Percentiles rank a stretch among this genome's conserved stretches.
phyloP scores from a whole-genome alignment of 805 yeast species.

The Sungouiozyma intestinalis region DNA sequence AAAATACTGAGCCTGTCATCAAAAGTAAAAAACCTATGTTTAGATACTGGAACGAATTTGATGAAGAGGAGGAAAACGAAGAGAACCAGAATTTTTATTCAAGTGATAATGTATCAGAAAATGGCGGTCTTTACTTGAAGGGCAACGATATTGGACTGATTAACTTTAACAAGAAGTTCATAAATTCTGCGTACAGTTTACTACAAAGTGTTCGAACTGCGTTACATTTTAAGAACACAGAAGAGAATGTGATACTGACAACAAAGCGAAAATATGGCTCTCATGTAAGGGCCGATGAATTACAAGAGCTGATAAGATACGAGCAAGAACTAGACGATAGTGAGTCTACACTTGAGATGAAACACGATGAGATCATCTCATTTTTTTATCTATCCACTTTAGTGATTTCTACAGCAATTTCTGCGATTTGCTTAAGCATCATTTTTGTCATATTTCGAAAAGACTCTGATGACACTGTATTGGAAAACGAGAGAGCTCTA shows the following conservation, averaged over 20 bases:
- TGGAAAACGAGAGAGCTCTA: conserved; percentile 15
- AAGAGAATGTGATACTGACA: neutral
- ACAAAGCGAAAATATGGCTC: neutral
- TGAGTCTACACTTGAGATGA: conserved; percentile 20
- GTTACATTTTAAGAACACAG: neutral
- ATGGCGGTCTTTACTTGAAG: neutral
- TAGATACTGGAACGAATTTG: conserved; percentile 29
- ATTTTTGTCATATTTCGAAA: conserved; percentile 18
- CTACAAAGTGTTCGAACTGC: conserved; percentile 11
- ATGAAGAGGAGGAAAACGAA: conserved; percentile 19
- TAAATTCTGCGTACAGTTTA: conserved; percentile 14
- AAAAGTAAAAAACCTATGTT: conserved; percentile 1
- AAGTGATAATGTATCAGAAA: conserved; percentile 4
- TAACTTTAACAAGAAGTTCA: conserved; percentile 16
- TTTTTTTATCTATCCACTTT: conserved; percentile 21
- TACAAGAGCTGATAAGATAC: conserved; percentile 11
- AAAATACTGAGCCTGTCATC: neutral
- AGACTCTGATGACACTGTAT: conserved; percentile 9
- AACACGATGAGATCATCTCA: conserved; percentile 25
- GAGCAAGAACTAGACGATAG: conserved; percentile 15
- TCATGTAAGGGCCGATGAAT: conserved; percentile 8
- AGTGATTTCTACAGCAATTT: conserved; percentile 18
- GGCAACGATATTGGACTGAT: conserved; percentile 16
- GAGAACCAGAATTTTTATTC: conserved; percentile 5
- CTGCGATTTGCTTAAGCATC: conserved; percentile 21